Evolutionary conservation across 2,329 filamentous ascomycete genomes (phyloP), one percentile per base, ranked within the genome.

Genomic region (Didymosphaeria variabile): DNA sequence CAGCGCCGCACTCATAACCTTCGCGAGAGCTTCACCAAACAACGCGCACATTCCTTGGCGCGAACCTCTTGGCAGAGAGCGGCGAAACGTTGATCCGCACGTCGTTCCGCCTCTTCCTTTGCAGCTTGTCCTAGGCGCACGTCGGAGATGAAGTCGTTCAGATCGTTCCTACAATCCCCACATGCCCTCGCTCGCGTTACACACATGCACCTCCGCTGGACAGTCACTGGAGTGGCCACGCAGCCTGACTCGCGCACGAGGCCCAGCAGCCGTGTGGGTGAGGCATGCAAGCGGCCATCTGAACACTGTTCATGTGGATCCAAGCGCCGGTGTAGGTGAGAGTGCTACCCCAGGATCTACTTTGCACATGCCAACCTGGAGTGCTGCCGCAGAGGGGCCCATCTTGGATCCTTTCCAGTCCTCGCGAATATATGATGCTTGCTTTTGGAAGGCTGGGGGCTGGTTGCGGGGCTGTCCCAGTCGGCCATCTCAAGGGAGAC

Each of bases 171-270:
- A 32, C 34, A 53, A 40, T 40, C 23, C 44, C 51, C 36, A 54
- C 38, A 12, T 42, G 10, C 40, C 31, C 32, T 19, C 34, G 29
- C 32, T 53, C 50, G 3, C 21, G 21, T 38, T 40, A 21, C 36
- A 53, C 45, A 15, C 34, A 53, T 53, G 34, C 50, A 15, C 21
- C 31, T 40, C 5, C 12, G 34, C 50, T 42, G 50, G 19, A 23
- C 34, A 40, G 50, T 53, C 34, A 53, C 34, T 34, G 50, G 50
- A 53, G 50, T 34, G 21, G 31, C 21, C 50, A 17, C 29, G 50
- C 10, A 21, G 19, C 32, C 50, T 53, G 50, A 53, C 50, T 31
- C 50, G 50, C 26, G 21, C 50, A 53, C 50, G 50, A 42, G 50
- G 50, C 19, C 50, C 50, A 26, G 50, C 50, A n/a, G 26, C 50